Evolutionary conservation across 805 yeast species (phyloP).

Genomic region (Candida odintsovae): DNA sequence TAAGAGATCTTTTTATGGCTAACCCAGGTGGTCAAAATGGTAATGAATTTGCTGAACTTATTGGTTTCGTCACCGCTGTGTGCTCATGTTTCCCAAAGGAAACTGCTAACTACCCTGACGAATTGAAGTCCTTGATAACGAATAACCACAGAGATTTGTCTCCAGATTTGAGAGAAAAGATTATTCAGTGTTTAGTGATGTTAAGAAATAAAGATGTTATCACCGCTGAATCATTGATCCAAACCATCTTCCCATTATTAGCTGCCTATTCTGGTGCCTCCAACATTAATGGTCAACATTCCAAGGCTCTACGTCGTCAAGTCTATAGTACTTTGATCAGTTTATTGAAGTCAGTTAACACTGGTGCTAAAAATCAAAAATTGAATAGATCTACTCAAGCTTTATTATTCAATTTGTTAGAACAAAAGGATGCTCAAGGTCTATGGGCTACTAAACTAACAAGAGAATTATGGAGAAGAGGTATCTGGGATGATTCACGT

Average conservation of each 20-base stretch:
- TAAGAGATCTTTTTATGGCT: conserved; percentile 78
- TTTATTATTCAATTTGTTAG: conserved; percentile 77
- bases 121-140: conserved; percentile 59
- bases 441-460: conserved; percentile 95
- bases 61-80: conserved; percentile 90
- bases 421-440: conserved; percentile 75
- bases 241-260: conserved; percentile 82
- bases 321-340: conserved; percentile 76
- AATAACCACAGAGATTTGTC: conserved; percentile 77
- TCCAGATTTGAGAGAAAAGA: conserved; percentile 86
- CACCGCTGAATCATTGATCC: conserved; percentile 73
- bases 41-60: conserved; percentile 59
- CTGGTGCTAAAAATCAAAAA: conserved; percentile 86
- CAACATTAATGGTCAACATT: conserved; percentile 48
- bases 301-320: conserved; percentile 77
- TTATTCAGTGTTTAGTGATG: conserved; percentile 85
- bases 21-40: conserved; percentile 54
- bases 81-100: conserved; percentile 87
- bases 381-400: conserved; percentile 90
- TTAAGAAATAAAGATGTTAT: conserved; percentile 80
- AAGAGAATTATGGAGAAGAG: conserved; percentile 94
- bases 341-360: conserved; percentile 74
- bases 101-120: conserved; percentile 79
- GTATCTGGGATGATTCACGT: conserved; percentile 96
- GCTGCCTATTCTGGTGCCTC: conserved; percentile 54